These are phyloP conservation scores for Chaetomium sp. DNA, from an alignment of 2,329 filamentous ascomycete genomes.

Conservation along the genomic window DNA sequence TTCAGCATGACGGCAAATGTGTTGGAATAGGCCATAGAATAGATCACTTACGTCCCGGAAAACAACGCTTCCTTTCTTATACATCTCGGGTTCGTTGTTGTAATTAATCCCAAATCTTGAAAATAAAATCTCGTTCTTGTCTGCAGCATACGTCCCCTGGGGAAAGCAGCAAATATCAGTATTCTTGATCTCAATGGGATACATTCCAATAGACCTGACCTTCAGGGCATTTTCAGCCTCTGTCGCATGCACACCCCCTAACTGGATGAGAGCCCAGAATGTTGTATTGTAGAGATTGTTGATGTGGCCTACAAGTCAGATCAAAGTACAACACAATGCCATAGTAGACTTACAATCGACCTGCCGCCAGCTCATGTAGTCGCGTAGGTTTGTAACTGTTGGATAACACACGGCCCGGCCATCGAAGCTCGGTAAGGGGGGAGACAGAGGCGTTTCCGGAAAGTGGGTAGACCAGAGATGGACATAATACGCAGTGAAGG, in stretches of 20 bases:
- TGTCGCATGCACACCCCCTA: constrained; percentile 66
- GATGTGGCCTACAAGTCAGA: constrained; percentile 63
- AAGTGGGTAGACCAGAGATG: constrained; percentile 74
- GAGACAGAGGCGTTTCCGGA: constrained; percentile 59
- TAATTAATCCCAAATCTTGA: constrained; percentile 89
- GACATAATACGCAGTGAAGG: constrained; percentile 88
- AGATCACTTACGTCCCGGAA: constrained; percentile 63
- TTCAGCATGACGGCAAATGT: not conserved
- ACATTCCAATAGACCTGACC: constrained; percentile 37
- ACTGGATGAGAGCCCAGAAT: constrained; percentile 82
- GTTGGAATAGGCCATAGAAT: not conserved
- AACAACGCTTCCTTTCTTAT: constrained; percentile 48
- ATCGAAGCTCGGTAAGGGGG: constrained; percentile 84
- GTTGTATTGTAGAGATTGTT: constrained; percentile 98
- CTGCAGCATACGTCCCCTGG: constrained; percentile 72
- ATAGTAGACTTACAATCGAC: constrained; percentile 68
- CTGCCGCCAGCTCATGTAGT: constrained; percentile 97
- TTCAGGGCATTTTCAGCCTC: constrained; percentile 77
- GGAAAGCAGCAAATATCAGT: not conserved
- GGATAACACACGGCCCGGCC: constrained; percentile 89
- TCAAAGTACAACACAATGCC: not conserved
- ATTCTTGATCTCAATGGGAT: not conserved
- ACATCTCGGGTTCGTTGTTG: constrained; percentile 74
- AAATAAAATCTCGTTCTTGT: constrained; percentile 97
- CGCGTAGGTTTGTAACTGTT: constrained; percentile 69